phyloP scores from a whole-genome alignment of 306 rosid genomes.

The Rosa rugosa region DNA sequence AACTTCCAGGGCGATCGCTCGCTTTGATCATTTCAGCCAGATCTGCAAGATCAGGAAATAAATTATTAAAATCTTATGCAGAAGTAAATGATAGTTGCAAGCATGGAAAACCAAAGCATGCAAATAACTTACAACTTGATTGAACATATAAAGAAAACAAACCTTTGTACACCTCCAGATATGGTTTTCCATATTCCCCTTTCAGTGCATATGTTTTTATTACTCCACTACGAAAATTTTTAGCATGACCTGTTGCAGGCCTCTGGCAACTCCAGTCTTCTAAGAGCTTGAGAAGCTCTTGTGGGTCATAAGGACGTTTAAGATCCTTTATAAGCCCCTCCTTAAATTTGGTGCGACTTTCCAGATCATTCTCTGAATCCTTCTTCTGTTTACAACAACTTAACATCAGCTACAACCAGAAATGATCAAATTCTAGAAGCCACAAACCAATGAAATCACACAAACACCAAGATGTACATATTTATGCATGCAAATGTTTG shows the following conservation, averaged over 20 bases:
- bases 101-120: conserved; percentile 1
- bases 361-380: conserved; percentile 19
- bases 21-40: conserved; percentile 31
- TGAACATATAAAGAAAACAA: conserved; percentile 23
- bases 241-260: conserved; percentile 23
- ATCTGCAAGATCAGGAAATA: conserved; percentile 47
- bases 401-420: conserved; percentile 20
- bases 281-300: conserved; percentile 29
- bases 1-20: conserved; percentile 34
- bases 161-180: conserved; percentile 54
- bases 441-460: background rate
- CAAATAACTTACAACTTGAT: background rate
- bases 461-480: background rate
- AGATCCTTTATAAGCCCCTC: conserved; percentile 54
- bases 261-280: conserved; percentile 19
- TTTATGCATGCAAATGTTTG: background rate
- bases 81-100: background rate
- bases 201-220: conserved; percentile 22
- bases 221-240: conserved; percentile 38
- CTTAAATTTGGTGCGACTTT: conserved; percentile 41
- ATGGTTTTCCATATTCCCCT: conserved; percentile 42
- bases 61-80: background rate
- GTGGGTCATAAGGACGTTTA: conserved; percentile 49
- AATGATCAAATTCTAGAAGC: background rate
- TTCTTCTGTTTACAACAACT: conserved; percentile 29